Evolutionary conservation across 2,329 filamentous ascomycete species (phyloP), one percentile per base, ranked within the genome.

Genomic region (Diplodia corticola): DNA sequence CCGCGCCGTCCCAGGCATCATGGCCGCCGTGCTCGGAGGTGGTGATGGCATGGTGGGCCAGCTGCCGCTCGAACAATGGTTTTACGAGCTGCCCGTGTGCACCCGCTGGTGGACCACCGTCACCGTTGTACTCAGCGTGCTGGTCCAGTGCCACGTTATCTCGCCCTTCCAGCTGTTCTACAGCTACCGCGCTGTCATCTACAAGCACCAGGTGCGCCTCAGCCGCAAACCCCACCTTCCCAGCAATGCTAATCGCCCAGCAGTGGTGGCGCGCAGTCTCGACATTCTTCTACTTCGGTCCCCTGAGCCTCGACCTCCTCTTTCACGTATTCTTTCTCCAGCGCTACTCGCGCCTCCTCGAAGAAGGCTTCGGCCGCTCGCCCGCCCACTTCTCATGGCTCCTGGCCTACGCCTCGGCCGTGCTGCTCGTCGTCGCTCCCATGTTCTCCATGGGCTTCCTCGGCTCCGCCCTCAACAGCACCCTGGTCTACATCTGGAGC

Each of bases 261-360:
- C 70, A 97, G 92, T 98, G 97, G 79, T 99, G 95, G 95, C 90
- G 95, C 48, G 84, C 99, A n/a, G 75, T 97, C 48, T 96, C 94
- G 2, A 97, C 94, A 1, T 99, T 99, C 81, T 87, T 98, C 74
- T 99, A 98, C 82, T 98, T 98, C 76, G 95, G 95, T 2, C 93
- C 94, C 2, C 88, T 98, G 70, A 95, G 90, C 33, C 87, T 99
- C 75, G 95, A 98, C 77, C 88, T 99, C 48, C 85, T 98, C 71
- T 98, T 97, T 83, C 94, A 98, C 78, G 91, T 98, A 77, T 99
- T 97, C 85, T 99, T 99, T 81, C 89, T 97, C 67, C 93, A 97
- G 77, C 91, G 95, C 66, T 99, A 99, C 79, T 93, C 94, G 6
- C 91, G 95, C 60, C 90, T 98, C 50, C 87, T 99, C 54, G 95